Evolutionary conservation across 75 land plant species (phyloP), one percentile per base, ranked within the genome.

Genomic region (Selaginella tamariscina): DNA sequence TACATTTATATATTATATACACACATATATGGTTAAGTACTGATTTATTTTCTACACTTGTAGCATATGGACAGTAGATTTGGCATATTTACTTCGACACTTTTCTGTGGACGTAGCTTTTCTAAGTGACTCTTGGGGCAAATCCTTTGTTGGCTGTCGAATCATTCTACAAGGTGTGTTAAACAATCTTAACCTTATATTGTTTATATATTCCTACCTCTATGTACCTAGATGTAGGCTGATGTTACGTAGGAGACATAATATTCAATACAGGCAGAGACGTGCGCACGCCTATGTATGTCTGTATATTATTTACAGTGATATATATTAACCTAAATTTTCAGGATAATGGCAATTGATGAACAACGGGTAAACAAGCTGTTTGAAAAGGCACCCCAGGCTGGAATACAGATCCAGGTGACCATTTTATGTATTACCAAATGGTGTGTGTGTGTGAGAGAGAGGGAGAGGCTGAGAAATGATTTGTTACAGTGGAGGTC

Each of bases 31-130:
- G 22, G 18, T 32, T 65, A 65, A 29, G 56, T 49, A 24, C 49
- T 68, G 65, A 29, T 21, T 68, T 32, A 44, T 68, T 44, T 28
- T 68, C 29, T 27, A 13, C 57, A 32, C 22, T 20, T 33, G 26
- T 67, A 94, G 98, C 85, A 83, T 94, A 55, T 94, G 98, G 98
- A 94, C 98, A 1, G 91, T 94, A 56, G 98, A 94, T 73, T 69
- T 93, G 74, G 98, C 98, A 66, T 88, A 94, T 65, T 69, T 94
- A 56, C 72, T 94, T 76, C 84, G 86, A 49, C 93, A 79, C 32
- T 94, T 87, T 66, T 76, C 85, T 33, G 77, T 94, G 28, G 79
- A 69, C 1, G 93, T 94, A 67, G 79, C 85, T 18, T 94, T 86
- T 71, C 79, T 83, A 54, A 94, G 84, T 94, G 23, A 94, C 96